phyloP scores from a whole-genome alignment of 2,329 filamentous ascomycete genomes.

The Bimuria novae-zelandiae region DNA sequence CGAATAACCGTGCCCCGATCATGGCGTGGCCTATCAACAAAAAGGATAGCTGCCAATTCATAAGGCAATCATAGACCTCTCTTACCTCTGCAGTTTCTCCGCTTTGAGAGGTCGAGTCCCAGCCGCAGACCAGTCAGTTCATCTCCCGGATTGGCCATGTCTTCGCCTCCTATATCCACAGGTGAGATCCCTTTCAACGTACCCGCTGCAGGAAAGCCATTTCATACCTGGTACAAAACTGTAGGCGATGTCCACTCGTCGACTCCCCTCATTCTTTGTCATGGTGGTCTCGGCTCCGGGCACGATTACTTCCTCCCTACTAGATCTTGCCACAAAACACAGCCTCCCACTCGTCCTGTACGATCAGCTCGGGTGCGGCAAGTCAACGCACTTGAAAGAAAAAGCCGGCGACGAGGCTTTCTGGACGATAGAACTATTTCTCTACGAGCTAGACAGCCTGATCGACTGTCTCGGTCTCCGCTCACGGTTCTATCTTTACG shows the following conservation, averaged over 20 bases:
- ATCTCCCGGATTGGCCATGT: too few relatives aligned
- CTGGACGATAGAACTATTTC: conserved; percentile 56
- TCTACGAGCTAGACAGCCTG: conserved; percentile 56
- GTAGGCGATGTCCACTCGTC: conserved; percentile 27
- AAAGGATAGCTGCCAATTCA: too few relatives aligned
- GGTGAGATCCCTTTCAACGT: too few relatives aligned
- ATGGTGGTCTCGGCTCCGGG: conserved; percentile 47
- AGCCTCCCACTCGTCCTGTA: conserved; percentile 57
- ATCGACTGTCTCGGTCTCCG: conserved; percentile 48
- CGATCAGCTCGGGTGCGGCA: conserved; percentile 59
- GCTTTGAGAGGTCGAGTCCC: too few relatives aligned
- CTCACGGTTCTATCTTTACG: conserved; percentile 46
- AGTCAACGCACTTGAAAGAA: conserved; percentile 54
- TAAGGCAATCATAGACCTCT: too few relatives aligned
- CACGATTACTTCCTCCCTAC: conserved; percentile 43
- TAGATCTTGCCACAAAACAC: conserved; percentile 43
- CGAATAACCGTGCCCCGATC: too few relatives aligned
- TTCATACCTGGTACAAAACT: conserved; percentile 46
- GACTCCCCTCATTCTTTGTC: conserved; percentile 31
- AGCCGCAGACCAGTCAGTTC: too few relatives aligned
- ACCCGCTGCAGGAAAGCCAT: too few relatives aligned
- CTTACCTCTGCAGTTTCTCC: too few relatives aligned
- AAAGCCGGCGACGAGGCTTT: conserved; percentile 53
- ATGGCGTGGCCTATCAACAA: too few relatives aligned
- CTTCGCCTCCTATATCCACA: too few relatives aligned